phyloP scores from a whole-genome alignment of 148 eudicot genomes.

The Linanthus parryae region DNA sequence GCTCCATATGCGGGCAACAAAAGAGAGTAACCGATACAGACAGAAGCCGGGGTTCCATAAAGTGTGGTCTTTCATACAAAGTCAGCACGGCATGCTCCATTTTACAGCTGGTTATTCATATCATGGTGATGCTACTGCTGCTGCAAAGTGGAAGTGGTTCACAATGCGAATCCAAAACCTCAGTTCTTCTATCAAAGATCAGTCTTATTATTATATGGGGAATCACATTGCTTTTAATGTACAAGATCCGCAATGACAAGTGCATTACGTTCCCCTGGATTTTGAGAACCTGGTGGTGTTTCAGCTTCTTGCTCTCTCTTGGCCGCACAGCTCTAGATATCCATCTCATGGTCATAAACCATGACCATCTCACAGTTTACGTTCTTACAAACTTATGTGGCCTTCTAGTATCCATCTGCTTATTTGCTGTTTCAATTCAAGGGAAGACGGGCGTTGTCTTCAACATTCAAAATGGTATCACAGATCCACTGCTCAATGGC shows the following conservation, averaged over 20 bases:
- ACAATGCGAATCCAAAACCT: constrained; percentile 28
- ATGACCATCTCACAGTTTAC: constrained; percentile 23
- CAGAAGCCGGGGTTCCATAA: constrained; percentile 19
- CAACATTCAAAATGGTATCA: constrained; percentile 24
- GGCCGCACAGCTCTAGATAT: constrained; percentile 32
- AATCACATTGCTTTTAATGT: constrained; percentile 30
- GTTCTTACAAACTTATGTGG: constrained; percentile 36
- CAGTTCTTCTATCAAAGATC: constrained; percentile 40
- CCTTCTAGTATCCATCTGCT: constrained; percentile 44
- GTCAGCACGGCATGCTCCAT: constrained; percentile 43
- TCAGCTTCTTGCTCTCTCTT: constrained; percentile 55
- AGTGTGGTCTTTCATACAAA: constrained; percentile 33
- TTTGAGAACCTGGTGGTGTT: constrained; percentile 74
- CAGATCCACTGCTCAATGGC: constrained; percentile 55
- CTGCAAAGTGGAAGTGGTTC: constrained; percentile 23
- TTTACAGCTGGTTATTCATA: constrained; percentile 44
- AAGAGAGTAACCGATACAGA: constrained; percentile 26
- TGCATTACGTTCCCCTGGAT: constrained; percentile 42
- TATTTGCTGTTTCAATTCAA: constrained; percentile 42
- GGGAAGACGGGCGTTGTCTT: constrained; percentile 38
- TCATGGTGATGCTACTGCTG: constrained; percentile 23
- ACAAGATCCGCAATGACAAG: constrained; percentile 21
- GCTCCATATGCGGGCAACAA: constrained; percentile 29
- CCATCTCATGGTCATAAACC: constrained; percentile 24
- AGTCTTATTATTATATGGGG: constrained; percentile 58